These are phyloP conservation scores for Aspergillus oerlinghausenensis DNA, from an alignment of 2,329 filamentous ascomycete species.

Conservation along the genomic window DNA sequence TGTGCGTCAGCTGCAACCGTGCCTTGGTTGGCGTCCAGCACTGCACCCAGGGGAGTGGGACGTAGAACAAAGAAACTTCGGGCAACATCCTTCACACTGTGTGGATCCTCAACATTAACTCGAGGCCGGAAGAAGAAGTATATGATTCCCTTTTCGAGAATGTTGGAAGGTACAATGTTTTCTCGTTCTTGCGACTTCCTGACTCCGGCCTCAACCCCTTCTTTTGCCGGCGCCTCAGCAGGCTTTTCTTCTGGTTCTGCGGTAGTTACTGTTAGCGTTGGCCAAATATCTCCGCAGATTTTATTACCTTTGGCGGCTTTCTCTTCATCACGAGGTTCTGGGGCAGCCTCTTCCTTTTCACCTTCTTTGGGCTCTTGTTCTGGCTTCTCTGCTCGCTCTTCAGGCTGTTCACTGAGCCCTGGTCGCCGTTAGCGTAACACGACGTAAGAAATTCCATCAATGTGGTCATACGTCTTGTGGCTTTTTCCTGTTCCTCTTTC, in stretches of 20 bases:
- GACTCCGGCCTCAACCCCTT: slow-evolving; percentile 38
- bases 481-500: neutral
- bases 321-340: slow-evolving; percentile 7
- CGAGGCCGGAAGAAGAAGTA: slow-evolving; percentile 86
- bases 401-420: neutral
- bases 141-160: slow-evolving; percentile 82
- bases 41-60: slow-evolving; percentile 65
- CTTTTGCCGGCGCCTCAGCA: neutral
- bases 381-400: slow-evolving; percentile 1
- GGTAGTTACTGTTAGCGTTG: slow-evolving; percentile 4
- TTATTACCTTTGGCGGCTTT: slow-evolving; percentile 5
- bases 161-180: slow-evolving; percentile 52
- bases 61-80: slow-evolving; percentile 76
- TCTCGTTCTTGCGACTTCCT: slow-evolving; percentile 49
- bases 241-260: slow-evolving; percentile 14
- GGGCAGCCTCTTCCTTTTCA: slow-evolving; percentile 5
- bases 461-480: neutral
- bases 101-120: slow-evolving; percentile 67
- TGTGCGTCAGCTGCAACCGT: slow-evolving; percentile 53
- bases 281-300: slow-evolving; percentile 11
- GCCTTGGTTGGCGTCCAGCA: slow-evolving; percentile 53
- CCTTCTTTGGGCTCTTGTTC: slow-evolving; percentile 2
- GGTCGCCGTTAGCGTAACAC: neutral
- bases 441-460: neutral
- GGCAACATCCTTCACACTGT: slow-evolving; percentile 66